Percentiles rank a stretch among this genome's conserved stretches.
Evolutionary conservation across 441 rosid species (phyloP).

Genomic region (Erodium moschatum): DNA sequence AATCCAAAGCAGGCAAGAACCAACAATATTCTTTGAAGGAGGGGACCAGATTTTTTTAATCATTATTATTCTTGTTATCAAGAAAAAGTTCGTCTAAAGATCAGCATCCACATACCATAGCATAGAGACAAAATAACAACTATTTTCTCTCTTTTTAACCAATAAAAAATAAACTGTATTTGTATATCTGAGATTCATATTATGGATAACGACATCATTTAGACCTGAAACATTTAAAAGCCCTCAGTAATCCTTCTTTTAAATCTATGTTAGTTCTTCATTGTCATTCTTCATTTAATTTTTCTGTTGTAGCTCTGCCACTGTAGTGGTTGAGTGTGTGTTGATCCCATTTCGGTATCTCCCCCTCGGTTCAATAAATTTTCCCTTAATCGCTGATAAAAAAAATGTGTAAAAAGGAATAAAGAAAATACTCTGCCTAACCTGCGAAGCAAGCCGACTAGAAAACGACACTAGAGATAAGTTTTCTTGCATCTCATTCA

Average conservation of each 20-base stretch:
- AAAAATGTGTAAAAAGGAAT: constrained; percentile 12
- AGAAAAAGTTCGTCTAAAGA: background rate
- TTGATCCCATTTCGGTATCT: too few species aligned
- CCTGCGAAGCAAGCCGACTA: constrained; percentile 98
- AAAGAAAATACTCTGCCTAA: constrained; percentile 26
- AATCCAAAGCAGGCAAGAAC: background rate
- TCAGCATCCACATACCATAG: background rate
- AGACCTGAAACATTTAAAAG: background rate
- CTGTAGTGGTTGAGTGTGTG: too few species aligned
- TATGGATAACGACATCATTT: background rate
- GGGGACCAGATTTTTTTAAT: background rate
- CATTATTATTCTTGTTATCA: background rate
- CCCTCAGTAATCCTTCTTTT: too few species aligned
- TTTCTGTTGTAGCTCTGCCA: too few species aligned
- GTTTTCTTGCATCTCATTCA: constrained; percentile 97
- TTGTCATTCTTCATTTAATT: too few species aligned
- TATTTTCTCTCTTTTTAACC: background rate
- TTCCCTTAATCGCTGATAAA: too few species aligned
- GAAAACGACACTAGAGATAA: constrained; percentile 91
- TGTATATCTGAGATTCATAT: background rate
- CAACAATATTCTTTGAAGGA: background rate
- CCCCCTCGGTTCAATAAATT: too few species aligned
- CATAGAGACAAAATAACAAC: background rate
- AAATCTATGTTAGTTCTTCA: too few species aligned
- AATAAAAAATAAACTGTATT: background rate